A percentile compares a stretch with the other conserved stretches of the same genome.
These are phyloP conservation scores for Gynostemma pentaphyllum DNA, from an alignment of 306 rosid species.

Conservation along the genomic window DNA sequence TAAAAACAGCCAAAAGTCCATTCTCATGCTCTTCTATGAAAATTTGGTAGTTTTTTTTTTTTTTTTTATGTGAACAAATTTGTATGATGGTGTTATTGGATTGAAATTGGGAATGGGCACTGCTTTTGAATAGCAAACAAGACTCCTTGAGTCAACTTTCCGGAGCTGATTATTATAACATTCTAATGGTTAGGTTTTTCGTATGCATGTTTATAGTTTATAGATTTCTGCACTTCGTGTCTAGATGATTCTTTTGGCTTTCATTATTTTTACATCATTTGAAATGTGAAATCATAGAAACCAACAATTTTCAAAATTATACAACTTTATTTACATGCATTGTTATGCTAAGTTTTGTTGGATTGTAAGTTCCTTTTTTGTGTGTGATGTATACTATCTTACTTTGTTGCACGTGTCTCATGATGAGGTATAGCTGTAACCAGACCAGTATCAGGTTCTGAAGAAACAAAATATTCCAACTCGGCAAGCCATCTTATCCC, in stretches of 20 bases:
- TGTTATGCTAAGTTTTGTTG: neutral
- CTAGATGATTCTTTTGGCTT: neutral
- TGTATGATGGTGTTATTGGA: neutral
- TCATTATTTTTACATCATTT: neutral
- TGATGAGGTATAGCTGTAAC: slow-evolving; percentile 22
- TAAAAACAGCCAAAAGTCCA: neutral
- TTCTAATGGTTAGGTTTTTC: neutral
- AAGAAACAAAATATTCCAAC: slow-evolving; percentile 35
- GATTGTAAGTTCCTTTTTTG: neutral
- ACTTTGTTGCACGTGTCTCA: neutral
- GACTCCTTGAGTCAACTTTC: neutral
- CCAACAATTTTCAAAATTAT: neutral
- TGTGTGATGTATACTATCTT: neutral
- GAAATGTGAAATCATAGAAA: neutral
- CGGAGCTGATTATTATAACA: neutral
- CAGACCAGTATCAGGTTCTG: slow-evolving; percentile 29
- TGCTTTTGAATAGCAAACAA: neutral
- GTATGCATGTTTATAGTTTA: neutral
- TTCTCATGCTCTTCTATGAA: neutral
- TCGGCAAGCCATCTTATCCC: slow-evolving; percentile 34
- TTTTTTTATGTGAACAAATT: neutral
- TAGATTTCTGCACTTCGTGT: neutral
- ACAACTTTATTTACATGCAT: neutral
- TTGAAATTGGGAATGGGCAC: neutral
- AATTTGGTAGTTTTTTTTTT: neutral